A percentile compares a stretch with the other conserved stretches of the same genome.
These are phyloP conservation scores for Neurospora tetrasperma DNA, from an alignment of 495 filamentous ascomycete species.

Conservation along the genomic window DNA sequence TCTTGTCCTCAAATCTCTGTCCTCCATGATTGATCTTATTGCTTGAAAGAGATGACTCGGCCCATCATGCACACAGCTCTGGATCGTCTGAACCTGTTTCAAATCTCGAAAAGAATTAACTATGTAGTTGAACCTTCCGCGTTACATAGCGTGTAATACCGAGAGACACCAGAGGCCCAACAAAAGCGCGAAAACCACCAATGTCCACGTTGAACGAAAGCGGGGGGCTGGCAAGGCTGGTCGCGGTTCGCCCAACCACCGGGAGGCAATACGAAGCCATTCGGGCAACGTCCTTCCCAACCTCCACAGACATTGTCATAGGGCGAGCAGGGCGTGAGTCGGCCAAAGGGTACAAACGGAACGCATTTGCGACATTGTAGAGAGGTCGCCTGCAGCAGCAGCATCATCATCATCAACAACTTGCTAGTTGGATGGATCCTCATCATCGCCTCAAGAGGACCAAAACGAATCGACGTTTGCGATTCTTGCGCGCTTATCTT, in stretches of 20 bases:
- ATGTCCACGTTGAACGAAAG: neutral
- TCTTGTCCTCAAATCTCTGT: neutral
- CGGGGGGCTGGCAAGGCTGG: neutral
- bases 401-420: neutral
- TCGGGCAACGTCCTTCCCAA: neutral
- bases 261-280: neutral
- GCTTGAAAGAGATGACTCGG: neutral
- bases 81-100: neutral
- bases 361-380: neutral
- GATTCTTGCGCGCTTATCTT: neutral
- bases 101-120: neutral
- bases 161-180: neutral
- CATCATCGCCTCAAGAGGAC: neutral
- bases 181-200: neutral
- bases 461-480: neutral
- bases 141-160: neutral
- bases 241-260: neutral
- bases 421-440: neutral
- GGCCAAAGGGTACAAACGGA: neutral
- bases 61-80: neutral
- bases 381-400: neutral
- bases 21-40: neutral
- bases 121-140: neutral
- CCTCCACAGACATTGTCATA: neutral
- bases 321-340: neutral